These are phyloP conservation scores for Fomitopsis schrenkii DNA, from an alignment of 1,284 basidiomycete species.

Conservation along the genomic window DNA sequence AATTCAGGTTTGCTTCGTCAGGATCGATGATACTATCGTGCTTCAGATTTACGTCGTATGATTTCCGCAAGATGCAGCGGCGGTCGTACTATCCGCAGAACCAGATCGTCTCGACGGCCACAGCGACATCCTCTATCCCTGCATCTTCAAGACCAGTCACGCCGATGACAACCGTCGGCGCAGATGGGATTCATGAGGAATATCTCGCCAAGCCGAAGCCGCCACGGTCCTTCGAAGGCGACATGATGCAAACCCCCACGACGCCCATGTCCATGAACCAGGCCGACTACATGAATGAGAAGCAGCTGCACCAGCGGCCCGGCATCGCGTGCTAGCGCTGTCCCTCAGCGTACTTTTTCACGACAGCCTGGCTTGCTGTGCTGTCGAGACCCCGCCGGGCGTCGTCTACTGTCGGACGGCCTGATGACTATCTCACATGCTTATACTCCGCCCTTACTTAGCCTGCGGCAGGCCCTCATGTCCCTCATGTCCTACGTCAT, in stretches of 20 bases:
- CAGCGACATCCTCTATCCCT: slow-evolving; percentile 41
- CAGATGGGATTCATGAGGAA: slow-evolving; percentile 21
- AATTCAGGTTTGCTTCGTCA: not conserved
- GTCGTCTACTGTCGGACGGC: not conserved
- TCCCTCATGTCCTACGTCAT: slow-evolving; percentile 2
- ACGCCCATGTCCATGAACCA: slow-evolving; percentile 20
- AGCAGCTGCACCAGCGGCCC: slow-evolving; percentile 10
- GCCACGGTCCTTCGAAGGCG: slow-evolving; percentile 20
- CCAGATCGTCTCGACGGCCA: slow-evolving; percentile 48
- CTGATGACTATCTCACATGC: not conserved
- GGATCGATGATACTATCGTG: not conserved
- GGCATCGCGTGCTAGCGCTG: not conserved
- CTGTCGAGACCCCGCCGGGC: not conserved
- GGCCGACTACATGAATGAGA: slow-evolving; percentile 21
- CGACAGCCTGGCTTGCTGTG: not conserved
- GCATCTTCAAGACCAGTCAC: slow-evolving; percentile 44
- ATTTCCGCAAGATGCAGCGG: slow-evolving; percentile 80
- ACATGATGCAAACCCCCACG: slow-evolving; percentile 19
- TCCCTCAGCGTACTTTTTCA: not conserved
- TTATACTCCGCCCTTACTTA: not conserved
- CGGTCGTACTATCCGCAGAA: slow-evolving; percentile 81
- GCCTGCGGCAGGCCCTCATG: slow-evolving; percentile 1
- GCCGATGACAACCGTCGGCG: slow-evolving; percentile 30
- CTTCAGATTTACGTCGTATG: slow-evolving; percentile 74
- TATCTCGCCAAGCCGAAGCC: slow-evolving; percentile 23